Evolutionary conservation across 768 basidiomycete species (phyloP), one percentile per base, ranked within the genome.

Genomic region (Favolaschia claudopus): DNA sequence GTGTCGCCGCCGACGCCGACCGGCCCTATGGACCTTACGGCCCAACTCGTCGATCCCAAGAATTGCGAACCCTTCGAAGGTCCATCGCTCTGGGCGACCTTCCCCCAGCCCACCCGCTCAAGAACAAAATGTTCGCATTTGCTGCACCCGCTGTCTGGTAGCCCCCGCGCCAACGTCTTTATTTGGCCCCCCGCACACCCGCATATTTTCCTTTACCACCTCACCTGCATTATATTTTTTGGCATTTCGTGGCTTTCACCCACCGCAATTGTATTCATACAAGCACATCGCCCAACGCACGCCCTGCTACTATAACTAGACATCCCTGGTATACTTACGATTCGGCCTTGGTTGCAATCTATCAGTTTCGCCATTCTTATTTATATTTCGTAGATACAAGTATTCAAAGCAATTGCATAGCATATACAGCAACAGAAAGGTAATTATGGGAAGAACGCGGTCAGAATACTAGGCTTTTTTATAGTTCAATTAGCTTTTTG

Each of bases 121-220:
- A 88, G 70, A 68, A 70, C 7, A 85, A 86, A 69, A 87, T 87
- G 80, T 89, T 87, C 39, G 86, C 88, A 0, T 82, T 84, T 59
- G 88, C 88, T 12, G 74, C 82, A 1, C 85, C 86, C 0, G 77
- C 87, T 1, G 77, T 79, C 19, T 89, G 88, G 88, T 89, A 80
- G 78, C 68, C 64, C 59, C 44, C 67, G 10, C n/a, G n/a, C n/a
- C n/a, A n/a, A n/a, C n/a, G n/a, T 12, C 20, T 28, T 49, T 34
- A 27, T 68, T 70, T 59, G 48, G 46, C 57, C 58, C 55, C 43
- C 49, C 40, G 47, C 52, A 31, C 60, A 49, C 73, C 64, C 57
- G 63, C 52, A 53, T 60, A 48, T 55, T 64, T 65, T 63, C 69
- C 65, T 47, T 55, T 58, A 55, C 53, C 59, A 32, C 28, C 56